Evolutionary conservation across 2,329 filamentous ascomycete species (phyloP), one percentile per base, ranked within the genome.

Genomic region (Cordyceps sp.): DNA sequence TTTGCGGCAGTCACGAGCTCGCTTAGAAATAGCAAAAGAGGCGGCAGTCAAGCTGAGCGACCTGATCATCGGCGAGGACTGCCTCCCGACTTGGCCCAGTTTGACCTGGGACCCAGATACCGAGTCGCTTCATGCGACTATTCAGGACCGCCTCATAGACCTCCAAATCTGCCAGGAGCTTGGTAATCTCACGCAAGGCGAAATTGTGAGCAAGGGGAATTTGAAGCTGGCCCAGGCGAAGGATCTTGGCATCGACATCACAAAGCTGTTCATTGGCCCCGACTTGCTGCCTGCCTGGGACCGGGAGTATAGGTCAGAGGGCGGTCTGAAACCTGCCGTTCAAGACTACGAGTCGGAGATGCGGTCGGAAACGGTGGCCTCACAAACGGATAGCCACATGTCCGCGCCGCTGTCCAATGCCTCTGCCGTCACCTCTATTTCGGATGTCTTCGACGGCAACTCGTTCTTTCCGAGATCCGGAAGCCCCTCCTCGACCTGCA

Each of bases 201-300:
- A 46, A 2, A 33, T 54, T 9, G 33, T 50, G 2, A 15, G 10
- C 23, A 51, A 51, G 29, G 41, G 43, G 3, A 50, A 49, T 26
- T 10, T 18, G 7, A 46, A 40, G 21, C 39, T 55, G 1, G 30
- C 36, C 0, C 37, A 48, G 14, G 52, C 52, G 2, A 33, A 33
- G 4, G 18, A 18, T 8, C 32, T 44, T 2, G 45, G 45, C 1
- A 3, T 53, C 17, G 6, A 20, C 0, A 23, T 51, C 2, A 15
- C 32, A 1, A 32, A 46, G 4, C 23, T 55, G 3, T 25, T 14
- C 9, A 42, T 55, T 14, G 45, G 49, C 6, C 16, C 37, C 4
- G 37, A 38, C 10, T 32, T 55, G 15, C 34, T 55, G 23, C 50
- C 51, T 3, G 40, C 41, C 4, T 54, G 50, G 52, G 10, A 28